phyloP scores from a whole-genome alignment of 495 filamentous ascomycete species.

The Cudoniella acicularis region DNA sequence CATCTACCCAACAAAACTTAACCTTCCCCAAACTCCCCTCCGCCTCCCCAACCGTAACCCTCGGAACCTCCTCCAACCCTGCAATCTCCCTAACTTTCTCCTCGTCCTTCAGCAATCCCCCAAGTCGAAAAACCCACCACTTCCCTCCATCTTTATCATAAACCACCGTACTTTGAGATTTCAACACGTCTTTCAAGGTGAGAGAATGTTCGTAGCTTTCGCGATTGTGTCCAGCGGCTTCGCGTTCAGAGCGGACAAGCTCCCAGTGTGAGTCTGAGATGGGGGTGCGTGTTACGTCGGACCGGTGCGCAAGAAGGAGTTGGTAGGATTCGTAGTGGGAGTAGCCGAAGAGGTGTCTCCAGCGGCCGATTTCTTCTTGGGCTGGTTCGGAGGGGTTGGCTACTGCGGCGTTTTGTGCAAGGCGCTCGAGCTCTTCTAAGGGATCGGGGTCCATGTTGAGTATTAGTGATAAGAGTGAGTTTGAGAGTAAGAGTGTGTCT shows the following conservation, averaged over 20 bases:
- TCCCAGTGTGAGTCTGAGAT: slow-evolving; percentile 6
- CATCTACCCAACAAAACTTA: slow-evolving; percentile 10
- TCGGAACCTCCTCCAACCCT: slow-evolving; percentile 3
- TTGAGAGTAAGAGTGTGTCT: too few species aligned
- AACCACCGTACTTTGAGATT: not conserved
- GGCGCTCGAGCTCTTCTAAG: slow-evolving; percentile 9
- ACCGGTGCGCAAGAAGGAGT: slow-evolving; percentile 9
- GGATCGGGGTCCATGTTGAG: slow-evolving; percentile 7
- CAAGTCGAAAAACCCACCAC: slow-evolving; percentile 1
- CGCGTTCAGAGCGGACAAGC: not conserved
- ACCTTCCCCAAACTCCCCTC: not conserved
- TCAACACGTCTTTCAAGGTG: slow-evolving; percentile 3
- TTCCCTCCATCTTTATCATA: slow-evolving; percentile 1
- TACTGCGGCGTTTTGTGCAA: not conserved
- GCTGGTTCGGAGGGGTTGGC: not conserved
- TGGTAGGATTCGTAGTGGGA: not conserved
- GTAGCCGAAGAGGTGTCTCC: slow-evolving; percentile 7
- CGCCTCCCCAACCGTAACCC: slow-evolving; percentile 3
- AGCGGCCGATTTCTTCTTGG: not conserved
- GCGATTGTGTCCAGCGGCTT: slow-evolving; percentile 4
- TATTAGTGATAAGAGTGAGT: too few species aligned
- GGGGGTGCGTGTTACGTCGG: not conserved
- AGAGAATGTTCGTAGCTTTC: slow-evolving; percentile 11
- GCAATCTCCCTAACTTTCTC: slow-evolving; percentile 11
- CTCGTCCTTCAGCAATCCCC: not conserved